Base-by-base conservation (phyloP, 2,329 filamentous ascomycete species). In the Dactylonectria estremocensis region DNA sequence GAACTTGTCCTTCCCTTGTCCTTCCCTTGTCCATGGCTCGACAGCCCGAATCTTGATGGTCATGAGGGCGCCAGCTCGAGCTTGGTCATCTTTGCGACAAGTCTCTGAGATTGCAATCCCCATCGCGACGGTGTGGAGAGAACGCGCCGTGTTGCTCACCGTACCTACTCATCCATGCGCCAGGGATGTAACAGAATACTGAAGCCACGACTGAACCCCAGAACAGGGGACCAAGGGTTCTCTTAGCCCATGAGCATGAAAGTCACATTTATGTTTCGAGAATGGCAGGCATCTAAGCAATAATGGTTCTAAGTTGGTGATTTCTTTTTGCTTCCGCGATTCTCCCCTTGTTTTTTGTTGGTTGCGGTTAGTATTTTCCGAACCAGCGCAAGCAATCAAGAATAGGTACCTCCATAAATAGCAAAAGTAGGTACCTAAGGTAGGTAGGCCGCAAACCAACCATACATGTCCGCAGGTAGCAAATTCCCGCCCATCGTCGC, bases 371-470 rank as follows among this genome's bases (percentile, higher is more conserved):
- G 24, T 28, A 7, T 28, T 28, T 28, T 28, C 24, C 24, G 24
- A 28, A 10, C 13, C 8, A 46, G 56, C 24, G 22, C 31, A 49
- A 18, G 13, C 45, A 59, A 9, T 10, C 45, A 22, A 50, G 46
- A 33, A 16, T 31, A 7, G 33, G 2, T 37, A 28, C 20, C 35
- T 28, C 4, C 24, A 28, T 28, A 28, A 28, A 7, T 28, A 28
- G n/a, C 24, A 28, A 5, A 28, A 28, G 24, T 28, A 28, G 24
- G 7, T 28, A n/a, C n/a, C n/a, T n/a, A n/a, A n/a, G n/a, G n/a
- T n/a, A n/a, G 24, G 24, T 28, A 28, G 24, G n/a, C n/a, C n/a
- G n/a, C n/a, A n/a, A n/a, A 28, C 7, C 40, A 65, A 55, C 40
- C 28, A 65, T 20, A n/a, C 45, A 20, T 53, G 48, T 18, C 40